Evolutionary conservation across 257 asterid species (phyloP).

Genomic region (Hygrophila difformis): DNA sequence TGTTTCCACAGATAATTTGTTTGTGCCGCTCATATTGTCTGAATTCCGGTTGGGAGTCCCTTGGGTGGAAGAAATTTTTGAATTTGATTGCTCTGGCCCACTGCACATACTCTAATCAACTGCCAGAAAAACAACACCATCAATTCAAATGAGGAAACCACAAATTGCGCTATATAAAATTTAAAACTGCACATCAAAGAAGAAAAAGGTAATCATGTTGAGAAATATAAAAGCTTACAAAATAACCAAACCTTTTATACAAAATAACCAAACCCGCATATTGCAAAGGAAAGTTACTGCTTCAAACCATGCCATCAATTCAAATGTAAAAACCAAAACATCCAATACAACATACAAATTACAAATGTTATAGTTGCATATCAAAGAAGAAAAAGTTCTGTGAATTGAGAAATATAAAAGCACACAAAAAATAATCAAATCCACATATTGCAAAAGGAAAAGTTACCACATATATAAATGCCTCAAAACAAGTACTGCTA

Average conservation of each 20-base stretch:
- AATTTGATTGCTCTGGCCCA: constrained; percentile 36
- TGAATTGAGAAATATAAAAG: too few relatives aligned
- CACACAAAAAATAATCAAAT: neutral
- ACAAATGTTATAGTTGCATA: too few relatives aligned
- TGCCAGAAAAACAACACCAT: constrained; percentile 24
- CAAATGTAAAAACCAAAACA: too few relatives aligned
- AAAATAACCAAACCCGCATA: too few relatives aligned
- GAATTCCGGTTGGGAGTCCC: constrained; percentile 13
- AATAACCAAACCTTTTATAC: too few relatives aligned
- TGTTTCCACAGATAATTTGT: constrained; percentile 33
- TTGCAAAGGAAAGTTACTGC: too few relatives aligned
- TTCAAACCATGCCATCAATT: too few relatives aligned
- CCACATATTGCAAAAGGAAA: neutral
- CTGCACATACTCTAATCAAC: constrained; percentile 42
- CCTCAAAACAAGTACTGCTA: neutral
- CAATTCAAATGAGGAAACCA: constrained; percentile 1
- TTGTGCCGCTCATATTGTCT: constrained; percentile 22
- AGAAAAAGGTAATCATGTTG: too few relatives aligned
- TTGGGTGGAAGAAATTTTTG: constrained; percentile 19
- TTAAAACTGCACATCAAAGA: neutral
- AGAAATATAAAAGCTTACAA: too few relatives aligned
- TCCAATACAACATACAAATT: too few relatives aligned
- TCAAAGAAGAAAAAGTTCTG: too few relatives aligned
- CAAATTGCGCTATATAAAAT: neutral
- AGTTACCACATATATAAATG: too few relatives aligned